Conservation (phyloP, 345 rosid genomes). For the Dipteronia dyeriana region DNA sequence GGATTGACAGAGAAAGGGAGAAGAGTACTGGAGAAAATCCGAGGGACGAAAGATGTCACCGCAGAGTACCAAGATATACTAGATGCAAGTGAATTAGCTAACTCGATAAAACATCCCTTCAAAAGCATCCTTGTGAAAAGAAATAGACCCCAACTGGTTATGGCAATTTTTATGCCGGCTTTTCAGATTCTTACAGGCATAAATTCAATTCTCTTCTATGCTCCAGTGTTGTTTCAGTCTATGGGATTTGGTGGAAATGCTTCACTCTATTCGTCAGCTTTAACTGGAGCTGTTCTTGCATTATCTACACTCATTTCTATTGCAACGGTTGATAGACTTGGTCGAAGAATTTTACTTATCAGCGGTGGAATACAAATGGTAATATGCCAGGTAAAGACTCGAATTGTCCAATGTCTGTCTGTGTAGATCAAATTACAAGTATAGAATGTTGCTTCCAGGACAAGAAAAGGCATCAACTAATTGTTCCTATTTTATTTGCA, state of each 20-base stretch:
- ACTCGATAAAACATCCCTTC: constrained; percentile 81
- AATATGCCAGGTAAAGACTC: constrained; percentile 61
- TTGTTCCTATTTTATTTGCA: not conserved
- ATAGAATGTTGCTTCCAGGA: not conserved
- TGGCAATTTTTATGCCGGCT: constrained; percentile 80
- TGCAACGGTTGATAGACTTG: constrained; percentile 68
- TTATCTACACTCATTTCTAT: constrained; percentile 84
- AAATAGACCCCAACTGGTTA: constrained; percentile 77
- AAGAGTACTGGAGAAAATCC: constrained; percentile 58
- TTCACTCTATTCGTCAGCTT: constrained; percentile 82
- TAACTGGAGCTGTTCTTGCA: constrained; percentile 90
- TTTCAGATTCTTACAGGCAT: constrained; percentile 96
- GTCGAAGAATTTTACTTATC: constrained; percentile 75
- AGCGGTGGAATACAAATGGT: constrained; percentile 91
- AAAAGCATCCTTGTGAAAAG: constrained; percentile 70
- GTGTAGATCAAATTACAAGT: too few relatives aligned
- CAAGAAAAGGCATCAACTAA: constrained; percentile 1
- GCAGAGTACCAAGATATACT: constrained; percentile 88
- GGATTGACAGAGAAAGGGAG: constrained; percentile 63
- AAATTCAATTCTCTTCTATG: constrained; percentile 91
- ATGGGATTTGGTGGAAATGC: constrained; percentile 91
- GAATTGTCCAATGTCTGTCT: too few relatives aligned
- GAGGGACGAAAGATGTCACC: constrained; percentile 69
- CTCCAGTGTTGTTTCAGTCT: constrained; percentile 84
- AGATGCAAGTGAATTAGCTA: constrained; percentile 87